phyloP scores from a whole-genome alignment of 2,329 filamentous ascomycete genomes.

The Paraconiothyrium brasiliense region DNA sequence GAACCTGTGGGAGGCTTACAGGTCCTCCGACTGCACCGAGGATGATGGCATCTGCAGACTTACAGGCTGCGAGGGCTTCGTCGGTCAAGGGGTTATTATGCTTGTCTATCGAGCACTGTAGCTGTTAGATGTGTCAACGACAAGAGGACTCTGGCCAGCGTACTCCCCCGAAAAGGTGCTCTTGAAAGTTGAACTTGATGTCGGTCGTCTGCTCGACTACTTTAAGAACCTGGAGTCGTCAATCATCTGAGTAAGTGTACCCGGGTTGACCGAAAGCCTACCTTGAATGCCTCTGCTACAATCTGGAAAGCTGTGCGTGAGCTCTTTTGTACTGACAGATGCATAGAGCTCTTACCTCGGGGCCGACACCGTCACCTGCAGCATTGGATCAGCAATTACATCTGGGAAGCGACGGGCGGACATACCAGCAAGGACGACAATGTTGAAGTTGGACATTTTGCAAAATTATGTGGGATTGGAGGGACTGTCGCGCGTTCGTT shows the following conservation, averaged over 20 bases:
- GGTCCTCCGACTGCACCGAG: constrained; percentile 96
- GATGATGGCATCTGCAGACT: constrained; percentile 86
- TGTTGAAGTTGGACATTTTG: constrained; percentile 53
- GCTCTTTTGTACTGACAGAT: constrained; percentile 18
- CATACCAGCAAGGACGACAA: constrained; percentile 54
- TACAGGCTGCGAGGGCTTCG: constrained; percentile 81
- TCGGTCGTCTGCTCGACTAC: constrained; percentile 78
- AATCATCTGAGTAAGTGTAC: constrained; percentile 12
- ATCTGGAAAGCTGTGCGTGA: constrained; percentile 64
- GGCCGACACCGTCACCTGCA: constrained; percentile 53
- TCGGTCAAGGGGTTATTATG: constrained; percentile 82
- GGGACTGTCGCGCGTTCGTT: constrained; percentile 1
- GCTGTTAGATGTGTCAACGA: constrained; percentile 13
- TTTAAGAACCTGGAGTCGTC: constrained; percentile 72
- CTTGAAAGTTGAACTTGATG: constrained; percentile 86
- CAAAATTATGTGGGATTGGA: not conserved
- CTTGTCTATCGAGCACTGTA: constrained; percentile 85
- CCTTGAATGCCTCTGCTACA: constrained; percentile 85
- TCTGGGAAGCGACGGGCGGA: not conserved
- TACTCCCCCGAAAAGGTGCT: constrained; percentile 92
- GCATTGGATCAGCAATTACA: constrained; percentile 23
- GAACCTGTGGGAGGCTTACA: constrained; percentile 51
- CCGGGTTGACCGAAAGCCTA: constrained; percentile 49
- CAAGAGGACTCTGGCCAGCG: constrained; percentile 52
- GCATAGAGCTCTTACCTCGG: constrained; percentile 45